phyloP scores from a whole-genome alignment of 306 rosid species.

The Prunus mume region DNA sequence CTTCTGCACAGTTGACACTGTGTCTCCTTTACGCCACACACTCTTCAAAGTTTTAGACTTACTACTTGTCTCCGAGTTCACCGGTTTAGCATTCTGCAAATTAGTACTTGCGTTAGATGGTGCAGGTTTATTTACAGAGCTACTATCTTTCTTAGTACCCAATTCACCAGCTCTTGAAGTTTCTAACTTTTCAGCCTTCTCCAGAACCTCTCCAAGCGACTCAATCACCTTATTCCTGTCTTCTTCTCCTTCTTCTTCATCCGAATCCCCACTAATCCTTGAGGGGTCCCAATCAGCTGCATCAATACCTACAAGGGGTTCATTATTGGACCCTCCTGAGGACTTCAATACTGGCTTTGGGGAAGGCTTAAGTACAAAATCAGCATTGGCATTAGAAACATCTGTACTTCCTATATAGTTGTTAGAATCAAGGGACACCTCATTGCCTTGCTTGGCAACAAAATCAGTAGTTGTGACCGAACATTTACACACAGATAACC shows the following conservation, averaged over 20 bases:
- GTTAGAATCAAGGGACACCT: conserved; percentile 76
- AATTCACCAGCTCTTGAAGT: conserved; percentile 27
- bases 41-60: conserved; percentile 79
- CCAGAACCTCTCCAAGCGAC: conserved; percentile 93
- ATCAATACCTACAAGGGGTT: conserved; percentile 35
- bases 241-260: conserved; percentile 29
- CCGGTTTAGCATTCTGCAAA: conserved; percentile 27
- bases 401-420: conserved; percentile 43
- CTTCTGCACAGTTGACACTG: conserved; percentile 59
- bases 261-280: conserved; percentile 27
- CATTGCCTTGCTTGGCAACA: conserved; percentile 72
- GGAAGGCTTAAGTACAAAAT: conserved; percentile 79
- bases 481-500: conserved; percentile 83
- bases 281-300: conserved; percentile 44
- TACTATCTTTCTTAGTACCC: conserved; percentile 41
- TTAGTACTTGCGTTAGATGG: conserved; percentile 30
- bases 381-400: conserved; percentile 39
- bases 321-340: conserved; percentile 33
- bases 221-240: conserved; percentile 81
- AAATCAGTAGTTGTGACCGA: conserved; percentile 81
- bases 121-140: conserved; percentile 42
- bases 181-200: conserved; percentile 86
- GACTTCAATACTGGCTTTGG: conserved; percentile 78
- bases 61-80: conserved; percentile 21
- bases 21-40: conserved; percentile 96